Conservation (phyloP, 306 rosid genomes). For the Gastrolobium bilobum region DNA sequence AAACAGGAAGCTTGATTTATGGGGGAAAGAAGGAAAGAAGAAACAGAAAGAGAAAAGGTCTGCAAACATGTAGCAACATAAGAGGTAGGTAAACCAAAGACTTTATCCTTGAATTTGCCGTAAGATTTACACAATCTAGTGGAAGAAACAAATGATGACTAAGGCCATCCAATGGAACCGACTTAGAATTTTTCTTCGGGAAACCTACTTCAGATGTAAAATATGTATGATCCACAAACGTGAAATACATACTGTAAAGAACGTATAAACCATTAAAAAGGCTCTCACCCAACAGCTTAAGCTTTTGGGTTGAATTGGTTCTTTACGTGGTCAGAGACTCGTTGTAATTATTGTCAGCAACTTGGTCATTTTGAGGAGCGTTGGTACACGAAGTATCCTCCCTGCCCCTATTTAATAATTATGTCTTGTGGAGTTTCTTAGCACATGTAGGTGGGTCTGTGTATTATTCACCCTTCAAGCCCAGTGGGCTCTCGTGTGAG, state of each 20-base stretch:
- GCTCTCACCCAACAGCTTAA: no score
- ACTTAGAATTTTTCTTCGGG: constrained; percentile 36
- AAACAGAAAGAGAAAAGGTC: constrained; percentile 25
- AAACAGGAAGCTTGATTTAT: constrained; percentile 9
- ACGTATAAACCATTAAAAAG: no score
- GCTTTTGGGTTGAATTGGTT: no score
- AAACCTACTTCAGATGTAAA: constrained; percentile 31
- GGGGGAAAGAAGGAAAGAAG: constrained; percentile 15
- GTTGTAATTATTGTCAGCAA: no score
- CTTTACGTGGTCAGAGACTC: no score
- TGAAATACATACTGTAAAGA: not conserved
- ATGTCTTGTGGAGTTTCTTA: no score
- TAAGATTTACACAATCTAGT: constrained; percentile 27
- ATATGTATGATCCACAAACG: constrained; percentile 11
- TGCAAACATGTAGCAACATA: constrained; percentile 37
- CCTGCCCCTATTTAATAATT: no score
- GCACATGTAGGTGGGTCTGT: no score
- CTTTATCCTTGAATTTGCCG: not conserved
- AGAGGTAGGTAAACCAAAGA: constrained; percentile 19
- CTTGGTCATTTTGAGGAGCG: no score
- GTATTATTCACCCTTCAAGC: no score
- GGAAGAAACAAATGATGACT: constrained; percentile 32
- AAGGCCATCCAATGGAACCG: constrained; percentile 14
- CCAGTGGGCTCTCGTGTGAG: no score
- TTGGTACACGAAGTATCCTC: no score